Conservation (phyloP, 208 protist genomes). For the Acanthamoeba triangularis region DNA sequence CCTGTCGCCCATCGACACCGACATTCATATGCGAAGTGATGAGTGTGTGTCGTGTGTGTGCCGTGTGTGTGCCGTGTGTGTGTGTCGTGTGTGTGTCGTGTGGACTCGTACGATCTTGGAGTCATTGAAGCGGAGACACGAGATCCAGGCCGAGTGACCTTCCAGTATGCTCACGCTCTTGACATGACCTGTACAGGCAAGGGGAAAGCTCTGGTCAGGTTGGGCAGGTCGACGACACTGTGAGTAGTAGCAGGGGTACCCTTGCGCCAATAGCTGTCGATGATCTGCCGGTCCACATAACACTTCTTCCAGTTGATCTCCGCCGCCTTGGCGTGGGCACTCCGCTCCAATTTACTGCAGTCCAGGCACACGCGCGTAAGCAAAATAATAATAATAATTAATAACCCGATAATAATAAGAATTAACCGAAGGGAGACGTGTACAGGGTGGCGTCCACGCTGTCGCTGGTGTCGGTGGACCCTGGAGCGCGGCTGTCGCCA, state of each 20-base stretch:
- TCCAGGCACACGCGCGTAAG: too few relatives aligned
- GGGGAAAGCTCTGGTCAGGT: background rate
- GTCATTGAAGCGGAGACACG: constrained; percentile 43
- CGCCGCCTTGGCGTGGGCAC: background rate
- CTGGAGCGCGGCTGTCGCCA: constrained; percentile 4
- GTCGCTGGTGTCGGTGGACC: constrained; percentile 22
- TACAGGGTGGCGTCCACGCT: background rate
- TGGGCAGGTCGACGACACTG: too few relatives aligned
- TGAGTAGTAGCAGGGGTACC: background rate
- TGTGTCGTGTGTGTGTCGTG: too few relatives aligned
- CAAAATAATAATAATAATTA: background rate
- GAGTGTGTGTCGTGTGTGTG: too few relatives aligned
- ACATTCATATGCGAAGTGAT: too few relatives aligned
- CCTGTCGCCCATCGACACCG: background rate
- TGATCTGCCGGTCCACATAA: background rate
- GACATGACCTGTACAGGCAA: background rate
- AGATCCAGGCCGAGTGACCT: constrained; percentile 70
- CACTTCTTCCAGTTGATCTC: constrained; percentile 19
- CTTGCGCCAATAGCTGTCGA: constrained; percentile 26
- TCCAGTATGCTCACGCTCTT: constrained; percentile 54
- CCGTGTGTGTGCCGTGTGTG: too few relatives aligned
- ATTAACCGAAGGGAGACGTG: background rate
- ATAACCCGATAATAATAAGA: background rate
- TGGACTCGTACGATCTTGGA: constrained; percentile 52
- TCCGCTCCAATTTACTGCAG: background rate